A percentile compares a stretch with the other conserved stretches of the same genome.
phyloP scores from a whole-genome alignment of 352 stramenopile genomes.

The Peronosclerospora sorghi region DNA sequence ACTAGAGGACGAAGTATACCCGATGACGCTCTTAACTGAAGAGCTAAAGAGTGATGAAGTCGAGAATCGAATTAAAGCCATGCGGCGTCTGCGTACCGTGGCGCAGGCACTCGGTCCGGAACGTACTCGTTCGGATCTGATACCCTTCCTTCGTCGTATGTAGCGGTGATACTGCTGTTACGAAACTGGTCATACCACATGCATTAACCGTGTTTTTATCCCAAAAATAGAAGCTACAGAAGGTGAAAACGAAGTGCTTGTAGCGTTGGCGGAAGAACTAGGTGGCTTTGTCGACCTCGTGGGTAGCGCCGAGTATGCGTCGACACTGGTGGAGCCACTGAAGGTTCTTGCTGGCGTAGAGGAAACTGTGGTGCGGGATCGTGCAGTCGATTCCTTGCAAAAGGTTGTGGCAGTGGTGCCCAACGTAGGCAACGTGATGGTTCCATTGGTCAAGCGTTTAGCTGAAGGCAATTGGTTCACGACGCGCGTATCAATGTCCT shows the following conservation, averaged over 20 bases:
- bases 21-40: slow-evolving; percentile 85
- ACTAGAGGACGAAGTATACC: slow-evolving; percentile 74
- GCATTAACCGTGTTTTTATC: no score
- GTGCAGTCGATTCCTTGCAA: slow-evolving; percentile 59
- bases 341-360: slow-evolving; percentile 87
- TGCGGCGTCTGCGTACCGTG: slow-evolving; percentile 88
- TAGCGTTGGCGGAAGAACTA: slow-evolving; percentile 86
- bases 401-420: slow-evolving; percentile 60
- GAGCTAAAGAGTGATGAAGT: slow-evolving; percentile 88
- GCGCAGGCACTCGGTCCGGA: slow-evolving; percentile 84
- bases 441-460: slow-evolving; percentile 70
- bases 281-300: slow-evolving; percentile 85
- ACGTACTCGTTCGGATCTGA: slow-evolving; percentile 63
- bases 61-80: slow-evolving; percentile 89
- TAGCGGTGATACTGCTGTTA: no score
- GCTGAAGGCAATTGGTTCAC: slow-evolving; percentile 84
- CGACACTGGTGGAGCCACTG: slow-evolving; percentile 78
- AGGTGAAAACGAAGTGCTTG: slow-evolving; percentile 90
- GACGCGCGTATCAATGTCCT: slow-evolving; percentile 78
- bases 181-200: no score
- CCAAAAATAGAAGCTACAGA: slow-evolving; percentile 79
- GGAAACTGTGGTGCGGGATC: slow-evolving; percentile 90
- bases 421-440: slow-evolving; percentile 48
- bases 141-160: slow-evolving; percentile 82
- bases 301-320: slow-evolving; percentile 51